These are phyloP conservation scores for Cercis canadensis DNA, from an alignment of 306 rosid genomes.

Conservation along the genomic window DNA sequence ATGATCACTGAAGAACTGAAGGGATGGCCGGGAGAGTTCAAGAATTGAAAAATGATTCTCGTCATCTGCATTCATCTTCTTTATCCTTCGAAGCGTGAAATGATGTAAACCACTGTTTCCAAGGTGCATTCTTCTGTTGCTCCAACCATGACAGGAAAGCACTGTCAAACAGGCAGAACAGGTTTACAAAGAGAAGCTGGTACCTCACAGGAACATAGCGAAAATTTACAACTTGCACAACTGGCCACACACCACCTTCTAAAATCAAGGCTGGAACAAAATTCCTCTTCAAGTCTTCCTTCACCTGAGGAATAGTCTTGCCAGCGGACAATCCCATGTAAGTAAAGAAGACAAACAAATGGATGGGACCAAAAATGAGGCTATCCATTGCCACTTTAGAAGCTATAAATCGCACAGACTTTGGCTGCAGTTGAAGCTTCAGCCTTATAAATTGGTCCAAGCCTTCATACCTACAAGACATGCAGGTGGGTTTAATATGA, in stretches of 20 bases:
- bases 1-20: too few relatives aligned
- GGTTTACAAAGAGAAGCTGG: slow-evolving; percentile 87
- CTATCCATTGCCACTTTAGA: slow-evolving; percentile 80
- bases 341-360: slow-evolving; percentile 74
- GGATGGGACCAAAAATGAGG: slow-evolving; percentile 71
- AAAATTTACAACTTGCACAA: slow-evolving; percentile 74
- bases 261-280: slow-evolving; percentile 71
- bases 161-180: slow-evolving; percentile 87
- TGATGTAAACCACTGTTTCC: slow-evolving; percentile 78
- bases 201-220: slow-evolving; percentile 78
- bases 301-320: slow-evolving; percentile 64
- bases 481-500: slow-evolving; percentile 15
- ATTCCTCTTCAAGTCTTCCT: slow-evolving; percentile 76
- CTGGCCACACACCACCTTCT: slow-evolving; percentile 86
- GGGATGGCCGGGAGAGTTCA: too few relatives aligned
- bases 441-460: slow-evolving; percentile 70
- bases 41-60: too few relatives aligned
- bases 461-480: slow-evolving; percentile 75
- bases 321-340: slow-evolving; percentile 87
- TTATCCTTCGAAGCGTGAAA: slow-evolving; percentile 53
- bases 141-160: slow-evolving; percentile 90
- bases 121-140: slow-evolving; percentile 86
- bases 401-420: slow-evolving; percentile 58
- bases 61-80: slow-evolving; percentile 8
- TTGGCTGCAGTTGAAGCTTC: slow-evolving; percentile 64